Evolutionary conservation across 176 grass and related monocot species (phyloP), one percentile per base, ranked within the genome.

Genomic region (Oryza longistaminata): DNA sequence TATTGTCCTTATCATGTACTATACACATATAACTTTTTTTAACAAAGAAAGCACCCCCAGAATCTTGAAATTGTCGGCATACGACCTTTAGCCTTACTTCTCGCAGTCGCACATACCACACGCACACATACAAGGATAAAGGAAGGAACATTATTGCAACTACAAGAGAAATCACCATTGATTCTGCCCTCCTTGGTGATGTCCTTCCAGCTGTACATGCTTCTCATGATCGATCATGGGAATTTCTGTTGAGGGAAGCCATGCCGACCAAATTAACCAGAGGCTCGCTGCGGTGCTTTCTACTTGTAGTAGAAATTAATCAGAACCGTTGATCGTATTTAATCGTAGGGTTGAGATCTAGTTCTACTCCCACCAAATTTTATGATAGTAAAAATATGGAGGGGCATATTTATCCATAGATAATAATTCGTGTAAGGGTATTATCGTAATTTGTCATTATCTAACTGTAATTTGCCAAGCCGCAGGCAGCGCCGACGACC

Each of bases 111-210:
- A 9, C 19, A 60, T 58, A 17, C 52, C 5, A 60, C 55, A 61
- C 2, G 1, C 58, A 62, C 9, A 62, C 0, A 7, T 4, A 62
- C 3, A 10, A 9, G n/a, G 11, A 31, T 27, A 13, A 15, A 3
- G 24, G 24, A 3, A 52, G 34, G 3, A 34, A 33, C 64, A n/a
- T 74, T 67, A 26, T 12, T 34, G 39, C 15, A 58, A 33, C 64
- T 69, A 12, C 33, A 44, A 67, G 62, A 75, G 61, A 81, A 87
- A 81, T 55, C 78, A 72, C 27, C n/a, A 50, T 17, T 72, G 79
- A 77, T 88, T 83, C 86, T 83, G 21, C 9, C 80, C 27, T 83
- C 64, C 71, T 67, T 42, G 40, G 52, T 71, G 73, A 17, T 37
- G 72, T 9, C 3, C 35, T 82, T 55, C 22, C 70, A 64, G 66